Conservation (phyloP, 2,329 filamentous ascomycete genomes). For the Cordyceps tenuipes region DNA sequence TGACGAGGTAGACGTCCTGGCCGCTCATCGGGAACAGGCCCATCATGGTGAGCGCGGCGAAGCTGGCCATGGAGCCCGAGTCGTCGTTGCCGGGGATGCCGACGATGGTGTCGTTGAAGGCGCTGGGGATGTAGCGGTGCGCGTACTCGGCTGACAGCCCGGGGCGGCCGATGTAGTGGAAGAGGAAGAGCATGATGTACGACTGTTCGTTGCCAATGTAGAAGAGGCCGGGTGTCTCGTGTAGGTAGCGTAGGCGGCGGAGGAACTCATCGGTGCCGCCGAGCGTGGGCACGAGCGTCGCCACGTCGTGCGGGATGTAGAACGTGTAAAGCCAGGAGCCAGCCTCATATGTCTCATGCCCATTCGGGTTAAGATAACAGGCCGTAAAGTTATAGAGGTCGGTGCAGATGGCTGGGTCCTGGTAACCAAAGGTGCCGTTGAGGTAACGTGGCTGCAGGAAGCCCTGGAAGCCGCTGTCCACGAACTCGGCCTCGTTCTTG, state of each 20-base stretch:
- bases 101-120: constrained; percentile 56
- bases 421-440: constrained; percentile 59
- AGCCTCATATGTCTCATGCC: constrained; percentile 54
- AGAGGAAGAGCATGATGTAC: constrained; percentile 44
- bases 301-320: constrained; percentile 39
- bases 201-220: constrained; percentile 59
- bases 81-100: constrained; percentile 52
- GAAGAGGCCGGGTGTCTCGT: constrained; percentile 51
- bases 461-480: constrained; percentile 48
- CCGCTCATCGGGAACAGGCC: constrained; percentile 47
- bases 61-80: constrained; percentile 45
- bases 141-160: constrained; percentile 44
- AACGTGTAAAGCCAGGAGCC: constrained; percentile 68
- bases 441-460: constrained; percentile 61
- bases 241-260: constrained; percentile 54
- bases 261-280: constrained; percentile 52
- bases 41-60: constrained; percentile 41
- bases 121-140: constrained; percentile 57
- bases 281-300: constrained; percentile 40
- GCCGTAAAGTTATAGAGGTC: constrained; percentile 39
- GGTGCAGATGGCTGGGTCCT: constrained; percentile 43
- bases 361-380: constrained; percentile 20
- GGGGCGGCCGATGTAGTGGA: constrained; percentile 60
- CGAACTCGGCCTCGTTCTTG: constrained; percentile 20
- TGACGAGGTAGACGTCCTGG: constrained; percentile 45